Base-by-base conservation (phyloP, 2,329 filamentous ascomycete genomes). In the Alternaria viburni region DNA sequence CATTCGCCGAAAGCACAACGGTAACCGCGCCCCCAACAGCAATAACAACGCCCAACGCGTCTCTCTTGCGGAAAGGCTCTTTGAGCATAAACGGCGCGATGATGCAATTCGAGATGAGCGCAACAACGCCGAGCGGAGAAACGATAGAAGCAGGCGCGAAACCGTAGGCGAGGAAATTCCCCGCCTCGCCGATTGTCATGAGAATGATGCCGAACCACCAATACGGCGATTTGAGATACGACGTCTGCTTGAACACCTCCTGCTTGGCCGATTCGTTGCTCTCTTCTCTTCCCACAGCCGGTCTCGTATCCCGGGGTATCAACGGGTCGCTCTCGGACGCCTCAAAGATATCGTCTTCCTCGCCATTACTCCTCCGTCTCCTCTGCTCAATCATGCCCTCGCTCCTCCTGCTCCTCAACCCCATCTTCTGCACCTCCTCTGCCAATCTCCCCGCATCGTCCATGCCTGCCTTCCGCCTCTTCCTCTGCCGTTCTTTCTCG, bases 131-230 rank as follows among this genome's bases (percentile, higher is more conserved):
- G 6, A 99, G 85, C 0, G 96, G 96, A 32, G 94, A 97, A 45
- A 99, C 96, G 73, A 99, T 97, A 13, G 96, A 98, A 8, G 96
- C 96, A 4, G 96, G 96, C 28, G 96, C 96, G 78, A 99, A 99
- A 23, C 96, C 96, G 76, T 99, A 99, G 0, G 96, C 96, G 67
- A 99, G 83, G 76, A 99, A 99, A 79, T 99, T 99, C 55, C 96
- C 96, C 76, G 92, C 91, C 82, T 99, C 96, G 61, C 96, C 96
- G 23, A 97, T 83, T 1, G 90, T 93, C 88, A 99, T 99, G 63
- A 99, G 85, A 15, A 96, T 87, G 69, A 98, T 95, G 19, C 96
- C 96, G 30, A 90, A 82, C 96, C 96, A 99, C 96, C 96, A 99
- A 77, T 96, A 97, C 1, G 93, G 93, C 36, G 93, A 97, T 68